These are phyloP conservation scores for Ustilago esculenta DNA, from an alignment of 1,284 basidiomycete genomes.

Conservation along the genomic window DNA sequence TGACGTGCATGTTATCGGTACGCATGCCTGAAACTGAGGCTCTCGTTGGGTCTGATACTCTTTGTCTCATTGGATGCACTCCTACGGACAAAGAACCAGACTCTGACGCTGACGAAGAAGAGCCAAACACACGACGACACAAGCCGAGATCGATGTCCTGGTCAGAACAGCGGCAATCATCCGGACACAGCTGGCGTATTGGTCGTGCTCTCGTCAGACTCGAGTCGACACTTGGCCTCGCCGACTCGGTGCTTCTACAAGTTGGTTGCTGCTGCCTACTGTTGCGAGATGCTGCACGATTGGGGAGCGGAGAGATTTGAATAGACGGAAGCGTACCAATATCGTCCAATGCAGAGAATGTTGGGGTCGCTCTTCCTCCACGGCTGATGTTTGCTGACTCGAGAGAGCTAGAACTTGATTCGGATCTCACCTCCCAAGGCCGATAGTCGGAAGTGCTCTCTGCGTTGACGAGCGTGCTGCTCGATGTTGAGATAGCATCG, in stretches of 20 bases:
- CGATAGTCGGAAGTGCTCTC: slow-evolving; percentile 32
- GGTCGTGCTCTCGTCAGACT: neutral
- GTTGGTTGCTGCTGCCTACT: neutral
- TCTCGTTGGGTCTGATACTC: neutral
- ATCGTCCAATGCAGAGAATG: slow-evolving; percentile 19
- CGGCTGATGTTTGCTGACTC: slow-evolving; percentile 17
- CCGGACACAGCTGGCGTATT: slow-evolving; percentile 24
- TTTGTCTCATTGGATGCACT: slow-evolving; percentile 15
- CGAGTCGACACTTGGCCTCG: slow-evolving; percentile 8
- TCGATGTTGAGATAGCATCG: slow-evolving; percentile 47
- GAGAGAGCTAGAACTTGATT: slow-evolving; percentile 15
- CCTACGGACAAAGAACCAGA: slow-evolving; percentile 26
- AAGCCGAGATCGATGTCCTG: slow-evolving; percentile 40
- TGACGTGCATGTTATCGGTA: no score
- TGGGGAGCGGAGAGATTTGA: slow-evolving; percentile 23
- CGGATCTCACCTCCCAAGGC: slow-evolving; percentile 38
- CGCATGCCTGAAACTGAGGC: no score
- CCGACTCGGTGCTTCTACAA: neutral
- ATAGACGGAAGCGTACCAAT: slow-evolving; percentile 32
- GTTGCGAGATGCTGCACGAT: neutral
- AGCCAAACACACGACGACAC: slow-evolving; percentile 31
- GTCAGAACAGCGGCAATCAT: slow-evolving; percentile 47
- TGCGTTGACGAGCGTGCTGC: slow-evolving; percentile 48
- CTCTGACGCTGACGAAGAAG: slow-evolving; percentile 34
- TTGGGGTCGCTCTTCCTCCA: slow-evolving; percentile 10